Base-by-base conservation (phyloP, 257 asterid species). In the Echites panduratus region DNA sequence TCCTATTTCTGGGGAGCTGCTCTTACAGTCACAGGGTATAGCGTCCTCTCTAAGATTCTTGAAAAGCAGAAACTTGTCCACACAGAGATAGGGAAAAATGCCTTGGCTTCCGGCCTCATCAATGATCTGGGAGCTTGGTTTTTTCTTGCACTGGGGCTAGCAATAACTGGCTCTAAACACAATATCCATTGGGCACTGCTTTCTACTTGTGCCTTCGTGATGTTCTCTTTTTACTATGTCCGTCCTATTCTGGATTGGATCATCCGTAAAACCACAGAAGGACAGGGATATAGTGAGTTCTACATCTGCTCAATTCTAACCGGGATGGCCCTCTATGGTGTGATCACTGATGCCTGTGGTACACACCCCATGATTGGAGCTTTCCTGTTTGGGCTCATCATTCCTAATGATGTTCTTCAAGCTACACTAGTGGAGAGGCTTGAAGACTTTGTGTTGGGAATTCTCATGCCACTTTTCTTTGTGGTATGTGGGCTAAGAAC, bases 341-440 rank as follows among this genome's bases (percentile, higher is more conserved):
- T 84, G 66, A 13, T 90, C 44, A 82, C 97, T 0, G 97, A 92
- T 54, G 75, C 81, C 0, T 82, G 80, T 16, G 99, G 99, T 1
- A 89, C 99, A 7, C 99, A 95, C 41, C 96, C 99, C 5, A 89
- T 95, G 90, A 82, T 95, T 6, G 99, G 99, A 56, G 96, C 96
- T 0, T 89, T 95, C 19, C 50, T 92, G 38, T 95, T 87, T 70
- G 99, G 99, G 22, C 87, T 92, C 19, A 77, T 85, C 66, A 82
- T 95, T 58, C 97, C 98, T 3, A 84, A 76, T 50, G 93, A 92
- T 66, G 87, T 82, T 57, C 95, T 95, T 48, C 90, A 85, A 76
- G 88, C 92, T 12, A 82, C 92, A 1, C 75, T 92, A 13, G 75
- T 88, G 26, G 96, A 92, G 2, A 89, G 77, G 85, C 84, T 95